Evolutionary conservation across 331 rosid genomes (phyloP).

Genomic region (Cydonia oblonga): DNA sequence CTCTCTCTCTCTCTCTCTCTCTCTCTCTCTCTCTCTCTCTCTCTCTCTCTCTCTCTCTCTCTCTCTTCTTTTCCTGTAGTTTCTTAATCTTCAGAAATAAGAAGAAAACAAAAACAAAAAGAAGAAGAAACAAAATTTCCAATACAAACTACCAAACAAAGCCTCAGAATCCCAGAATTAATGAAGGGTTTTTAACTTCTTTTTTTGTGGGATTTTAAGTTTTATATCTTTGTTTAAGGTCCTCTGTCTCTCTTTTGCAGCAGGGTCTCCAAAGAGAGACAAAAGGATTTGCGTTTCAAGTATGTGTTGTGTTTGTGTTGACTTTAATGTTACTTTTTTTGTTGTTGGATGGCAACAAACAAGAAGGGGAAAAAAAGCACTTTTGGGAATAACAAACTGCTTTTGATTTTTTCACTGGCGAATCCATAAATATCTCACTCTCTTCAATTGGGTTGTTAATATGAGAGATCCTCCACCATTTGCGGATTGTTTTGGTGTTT

Average conservation of each 20-base stretch:
- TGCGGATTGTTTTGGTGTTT: background rate
- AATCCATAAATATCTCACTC: background rate
- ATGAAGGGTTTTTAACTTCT: background rate
- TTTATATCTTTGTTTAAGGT: background rate
- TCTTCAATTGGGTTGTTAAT: background rate
- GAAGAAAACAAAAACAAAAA: background rate
- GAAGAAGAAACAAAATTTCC: background rate
- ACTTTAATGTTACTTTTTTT: background rate
- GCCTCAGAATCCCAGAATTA: background rate
- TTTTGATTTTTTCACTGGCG: slow-evolving; percentile 3
- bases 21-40: background rate
- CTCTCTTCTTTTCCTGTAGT: background rate
- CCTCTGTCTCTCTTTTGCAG: slow-evolving; percentile 6
- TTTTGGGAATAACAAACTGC: background rate
- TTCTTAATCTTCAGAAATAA: background rate
- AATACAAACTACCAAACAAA: background rate
- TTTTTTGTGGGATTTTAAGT: background rate
- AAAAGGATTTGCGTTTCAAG: background rate
- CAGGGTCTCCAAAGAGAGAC: background rate
- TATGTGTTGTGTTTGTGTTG: background rate
- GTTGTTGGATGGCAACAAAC: background rate
- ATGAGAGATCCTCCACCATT: background rate
- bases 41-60: background rate
- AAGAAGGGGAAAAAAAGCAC: background rate
- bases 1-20: background rate